A percentile compares a stretch with the other conserved stretches of the same genome.
These are phyloP conservation scores for Mortierella sp. DNA, from an alignment of 371 early-diverging fungal genomes.

Conservation along the genomic window DNA sequence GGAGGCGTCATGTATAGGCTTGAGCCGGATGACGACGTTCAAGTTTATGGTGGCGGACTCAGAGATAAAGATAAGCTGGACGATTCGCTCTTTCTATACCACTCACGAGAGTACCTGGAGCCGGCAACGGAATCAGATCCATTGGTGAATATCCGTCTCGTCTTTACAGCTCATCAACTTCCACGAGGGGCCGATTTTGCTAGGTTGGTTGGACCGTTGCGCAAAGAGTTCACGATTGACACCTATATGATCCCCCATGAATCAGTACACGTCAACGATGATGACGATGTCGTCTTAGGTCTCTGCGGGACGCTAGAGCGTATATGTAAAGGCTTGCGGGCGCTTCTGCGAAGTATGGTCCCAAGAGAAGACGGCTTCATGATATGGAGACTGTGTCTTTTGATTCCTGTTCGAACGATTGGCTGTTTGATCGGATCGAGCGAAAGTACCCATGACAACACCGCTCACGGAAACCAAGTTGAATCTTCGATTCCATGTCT, in stretches of 20 bases:
- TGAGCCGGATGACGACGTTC: constrained; percentile 2
- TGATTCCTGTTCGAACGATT: constrained; percentile 15
- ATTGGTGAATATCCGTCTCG: constrained; percentile 27
- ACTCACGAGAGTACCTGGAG: constrained; percentile 22
- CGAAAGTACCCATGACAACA: neutral
- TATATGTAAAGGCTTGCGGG: constrained; percentile 10
- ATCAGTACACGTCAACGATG: constrained; percentile 2
- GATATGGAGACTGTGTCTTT: constrained; percentile 23
- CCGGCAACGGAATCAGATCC: constrained; percentile 8
- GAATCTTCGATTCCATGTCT: constrained; percentile 19
- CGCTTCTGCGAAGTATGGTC: constrained; percentile 13
- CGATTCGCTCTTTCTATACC: constrained; percentile 6
- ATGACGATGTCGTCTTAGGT: constrained; percentile 36
- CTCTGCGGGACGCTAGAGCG: constrained; percentile 27
- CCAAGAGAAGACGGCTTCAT: constrained; percentile 4
- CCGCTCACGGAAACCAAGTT: neutral
- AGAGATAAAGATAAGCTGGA: neutral
- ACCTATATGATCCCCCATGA: constrained; percentile 45
- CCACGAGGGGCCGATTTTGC: constrained; percentile 33
- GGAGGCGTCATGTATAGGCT: neutral
- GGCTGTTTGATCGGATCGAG: constrained; percentile 10
- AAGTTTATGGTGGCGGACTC: neutral
- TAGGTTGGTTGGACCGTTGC: constrained; percentile 5
- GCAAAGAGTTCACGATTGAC: constrained; percentile 14
- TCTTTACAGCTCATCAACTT: constrained; percentile 33